phyloP scores from a whole-genome alignment of 352 stramenopile genomes.

The Phytophthora sojae region DNA sequence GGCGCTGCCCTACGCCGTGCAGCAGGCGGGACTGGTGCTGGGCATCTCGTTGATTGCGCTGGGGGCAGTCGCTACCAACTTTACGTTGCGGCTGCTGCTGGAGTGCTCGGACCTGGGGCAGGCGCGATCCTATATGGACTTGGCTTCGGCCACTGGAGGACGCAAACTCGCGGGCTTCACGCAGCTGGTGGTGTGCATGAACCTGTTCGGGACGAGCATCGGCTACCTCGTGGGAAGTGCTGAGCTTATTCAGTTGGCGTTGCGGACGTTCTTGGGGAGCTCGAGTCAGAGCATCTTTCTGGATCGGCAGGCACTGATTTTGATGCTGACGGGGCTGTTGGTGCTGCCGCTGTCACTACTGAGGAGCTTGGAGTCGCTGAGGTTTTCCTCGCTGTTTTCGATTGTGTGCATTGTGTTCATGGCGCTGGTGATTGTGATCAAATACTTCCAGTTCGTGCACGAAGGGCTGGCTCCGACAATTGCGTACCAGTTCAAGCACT shows the following conservation, averaged over 20 bases:
- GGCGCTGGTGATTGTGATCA: constrained; percentile 87
- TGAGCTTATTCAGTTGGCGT: constrained; percentile 75
- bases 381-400: constrained; percentile 90
- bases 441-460: constrained; percentile 91
- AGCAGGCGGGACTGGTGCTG: constrained; percentile 78
- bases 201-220: constrained; percentile 89
- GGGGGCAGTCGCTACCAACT: constrained; percentile 82
- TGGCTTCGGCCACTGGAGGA: constrained; percentile 73
- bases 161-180: constrained; percentile 73
- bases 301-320: constrained; percentile 73
- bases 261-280: constrained; percentile 56
- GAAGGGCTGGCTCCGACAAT: constrained; percentile 68
- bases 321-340: constrained; percentile 65
- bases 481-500: constrained; percentile 74
- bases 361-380: constrained; percentile 80
- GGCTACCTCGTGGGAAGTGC: constrained; percentile 86
- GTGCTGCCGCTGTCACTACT: constrained; percentile 87
- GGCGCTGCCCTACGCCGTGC: constrained; percentile 80
- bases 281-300: constrained; percentile 62
- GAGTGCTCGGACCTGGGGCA: constrained; percentile 79
- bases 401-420: constrained; percentile 92
- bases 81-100: constrained; percentile 83
- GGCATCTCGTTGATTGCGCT: constrained; percentile 73
- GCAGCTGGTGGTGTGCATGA: constrained; percentile 83
- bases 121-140: constrained; percentile 85